Evolutionary conservation across 2,329 filamentous ascomycete species (phyloP), one percentile per base, ranked within the genome.

Genomic region (Dothidotthia symphoricarpi): DNA sequence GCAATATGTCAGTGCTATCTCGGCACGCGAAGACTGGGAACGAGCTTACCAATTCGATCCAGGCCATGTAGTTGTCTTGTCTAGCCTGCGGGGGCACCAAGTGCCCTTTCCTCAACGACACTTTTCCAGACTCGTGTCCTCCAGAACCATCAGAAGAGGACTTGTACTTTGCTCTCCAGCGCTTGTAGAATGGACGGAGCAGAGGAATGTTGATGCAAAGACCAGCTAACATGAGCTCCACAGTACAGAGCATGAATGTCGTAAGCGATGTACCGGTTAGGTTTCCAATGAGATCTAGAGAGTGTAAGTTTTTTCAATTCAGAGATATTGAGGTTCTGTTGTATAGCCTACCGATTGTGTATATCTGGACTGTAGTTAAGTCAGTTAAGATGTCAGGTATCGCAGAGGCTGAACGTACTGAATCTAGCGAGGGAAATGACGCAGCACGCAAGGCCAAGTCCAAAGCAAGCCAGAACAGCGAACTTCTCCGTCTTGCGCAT

Each of bases 401-500:
- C 4, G 4, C 16, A 7, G 11, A 3, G 19, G 6, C 15, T 4
- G 2, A n/a, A 39, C 38, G 28, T 27, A 45, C 42, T 45, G 26
- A 55, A 53, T 9, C 51, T 32, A 8, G 51, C 51, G n/a, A 55
- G 39, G 25, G 49, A 47, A n/a, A 55, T 55, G 17, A 53, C 12
- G 4, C 43, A 37, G 17, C 46, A 55, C 7, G 49, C 51, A 34
- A 50, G 31, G 25, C 51, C 51, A 2, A 55, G 27, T 11, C 49
- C 45, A 28, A 55, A 55, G 34, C 51, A 55, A 13, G 51, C 41
- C 32, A 55, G 10, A 1, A 55, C 51, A 11, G 51, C 51, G 4
- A 55, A 39, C 22, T 55, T 55, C 24, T 55, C 51, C 10, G 51
- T 53, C 38, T 51, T 55, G 3, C 51, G 41, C 51, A 55, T 55